phyloP scores from a whole-genome alignment of 371 early-diverging fungal genomes.

The Mortierella sp. region DNA sequence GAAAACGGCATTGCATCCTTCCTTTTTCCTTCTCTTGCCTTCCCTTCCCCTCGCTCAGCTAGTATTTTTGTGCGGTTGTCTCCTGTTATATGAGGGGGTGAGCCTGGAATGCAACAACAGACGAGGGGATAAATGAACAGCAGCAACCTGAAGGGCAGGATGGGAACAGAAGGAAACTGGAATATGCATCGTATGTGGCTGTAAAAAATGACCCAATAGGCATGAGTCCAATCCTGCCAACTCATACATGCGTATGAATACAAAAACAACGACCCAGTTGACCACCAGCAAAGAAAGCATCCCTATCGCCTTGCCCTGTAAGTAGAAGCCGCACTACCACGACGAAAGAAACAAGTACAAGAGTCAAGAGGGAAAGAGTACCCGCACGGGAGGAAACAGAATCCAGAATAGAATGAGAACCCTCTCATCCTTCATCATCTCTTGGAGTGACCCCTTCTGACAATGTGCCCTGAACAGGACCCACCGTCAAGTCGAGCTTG shows the following conservation, averaged over 20 bases:
- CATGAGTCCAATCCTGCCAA: not conserved
- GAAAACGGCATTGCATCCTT: not conserved
- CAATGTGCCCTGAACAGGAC: not conserved
- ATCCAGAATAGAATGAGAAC: slow-evolving; percentile 28
- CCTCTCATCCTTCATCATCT: slow-evolving; percentile 18
- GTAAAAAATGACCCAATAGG: slow-evolving; percentile 1
- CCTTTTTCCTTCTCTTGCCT: not conserved
- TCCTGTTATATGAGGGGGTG: slow-evolving; percentile 24
- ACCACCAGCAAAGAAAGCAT: not conserved
- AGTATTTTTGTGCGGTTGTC: slow-evolving; percentile 5
- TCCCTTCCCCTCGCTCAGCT: not conserved
- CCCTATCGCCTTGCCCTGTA: not conserved
- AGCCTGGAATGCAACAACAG: slow-evolving; percentile 22
- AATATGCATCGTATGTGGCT: slow-evolving; percentile 17
- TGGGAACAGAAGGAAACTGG: slow-evolving; percentile 10
- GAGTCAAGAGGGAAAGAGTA: not conserved
- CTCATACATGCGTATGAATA: not conserved
- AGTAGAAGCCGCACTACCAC: not conserved
- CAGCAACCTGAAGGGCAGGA: not conserved
- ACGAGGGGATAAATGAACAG: slow-evolving; percentile 6
- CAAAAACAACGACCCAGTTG: not conserved
- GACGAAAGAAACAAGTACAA: slow-evolving; percentile 4
- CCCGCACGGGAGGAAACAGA: not conserved
- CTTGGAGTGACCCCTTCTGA: slow-evolving; percentile 6
- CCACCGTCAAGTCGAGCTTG: not conserved